Percentiles rank a stretch among this genome's conserved stretches.
phyloP scores from a whole-genome alignment of 2,329 filamentous ascomycete genomes.

The Hypoxylon sp. region DNA sequence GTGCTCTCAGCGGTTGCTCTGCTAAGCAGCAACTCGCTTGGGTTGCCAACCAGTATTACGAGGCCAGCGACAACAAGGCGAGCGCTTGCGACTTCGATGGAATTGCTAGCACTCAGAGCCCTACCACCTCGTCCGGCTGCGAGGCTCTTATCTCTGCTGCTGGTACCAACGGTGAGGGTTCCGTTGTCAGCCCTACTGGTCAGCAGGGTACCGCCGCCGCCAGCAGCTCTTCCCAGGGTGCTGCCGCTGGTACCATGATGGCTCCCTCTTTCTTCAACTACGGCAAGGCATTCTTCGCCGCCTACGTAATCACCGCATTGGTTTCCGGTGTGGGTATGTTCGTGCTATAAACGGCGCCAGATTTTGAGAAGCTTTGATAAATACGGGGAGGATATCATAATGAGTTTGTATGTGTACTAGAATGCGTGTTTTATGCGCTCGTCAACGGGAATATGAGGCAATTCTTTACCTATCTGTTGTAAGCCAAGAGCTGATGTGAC shows the following conservation, averaged over 20 bases:
- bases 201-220: slow-evolving; percentile 49
- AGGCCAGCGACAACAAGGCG: slow-evolving; percentile 58
- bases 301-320: slow-evolving; percentile 58
- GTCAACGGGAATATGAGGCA: slow-evolving; percentile 16
- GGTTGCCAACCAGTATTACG: slow-evolving; percentile 78
- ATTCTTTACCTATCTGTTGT: slow-evolving; percentile 11
- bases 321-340: slow-evolving; percentile 63
- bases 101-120: slow-evolving; percentile 63
- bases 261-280: slow-evolving; percentile 44
- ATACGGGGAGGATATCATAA: slow-evolving; percentile 18
- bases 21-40: slow-evolving; percentile 75
- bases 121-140: slow-evolving; percentile 63
- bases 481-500: slow-evolving; percentile 10
- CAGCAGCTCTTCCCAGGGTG: slow-evolving; percentile 53
- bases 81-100: slow-evolving; percentile 77
- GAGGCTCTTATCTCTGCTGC: slow-evolving; percentile 67
- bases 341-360: slow-evolving; percentile 54
- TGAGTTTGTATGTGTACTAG: slow-evolving; percentile 30
- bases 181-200: slow-evolving; percentile 58
- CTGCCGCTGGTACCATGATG: slow-evolving; percentile 54
- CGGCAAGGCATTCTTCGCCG: slow-evolving; percentile 51
- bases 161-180: slow-evolving; percentile 66
- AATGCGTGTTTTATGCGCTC: slow-evolving; percentile 14
- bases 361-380: slow-evolving; percentile 1
- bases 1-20: slow-evolving; percentile 81